Percentiles rank a stretch among this genome's conserved stretches.
Evolutionary conservation across 2,329 filamentous ascomycete species (phyloP).

Genomic region (Aureobasidium sp.): DNA sequence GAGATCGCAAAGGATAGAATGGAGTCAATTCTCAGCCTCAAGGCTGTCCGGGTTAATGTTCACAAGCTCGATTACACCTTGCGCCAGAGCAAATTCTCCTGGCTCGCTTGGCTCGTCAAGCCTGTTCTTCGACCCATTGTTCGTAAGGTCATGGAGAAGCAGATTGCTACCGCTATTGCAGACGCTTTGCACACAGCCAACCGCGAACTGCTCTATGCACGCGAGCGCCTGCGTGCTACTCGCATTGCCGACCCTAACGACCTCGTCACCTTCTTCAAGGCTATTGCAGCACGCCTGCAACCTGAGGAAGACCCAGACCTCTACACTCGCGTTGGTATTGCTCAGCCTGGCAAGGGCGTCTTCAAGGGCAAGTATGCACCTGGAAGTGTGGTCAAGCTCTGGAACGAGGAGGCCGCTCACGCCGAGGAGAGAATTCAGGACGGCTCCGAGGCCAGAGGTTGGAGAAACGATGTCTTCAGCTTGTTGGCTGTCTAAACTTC

Average conservation of each 20-base stretch:
- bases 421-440: constrained; percentile 71
- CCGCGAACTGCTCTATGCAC: constrained; percentile 76
- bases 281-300: constrained; percentile 67
- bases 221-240: constrained; percentile 79
- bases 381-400: constrained; percentile 81
- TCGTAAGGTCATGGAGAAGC: constrained; percentile 68
- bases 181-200: constrained; percentile 67
- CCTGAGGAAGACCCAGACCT: constrained; percentile 69
- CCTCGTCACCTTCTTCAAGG: constrained; percentile 72
- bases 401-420: constrained; percentile 68
- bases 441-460: constrained; percentile 57
- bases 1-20: constrained; percentile 71
- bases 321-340: constrained; percentile 65
- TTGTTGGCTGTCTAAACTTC: constrained; percentile 21
- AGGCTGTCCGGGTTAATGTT: constrained; percentile 68
- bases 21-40: constrained; percentile 74
- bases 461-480: constrained; percentile 81
- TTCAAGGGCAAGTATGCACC: constrained; percentile 85
- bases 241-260: constrained; percentile 75
- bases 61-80: constrained; percentile 81
- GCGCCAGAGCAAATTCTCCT: constrained; percentile 65
- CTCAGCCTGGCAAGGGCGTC: constrained; percentile 52
- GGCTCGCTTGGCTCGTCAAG: constrained; percentile 75
- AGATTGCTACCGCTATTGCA: constrained; percentile 65
- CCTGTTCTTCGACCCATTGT: constrained; percentile 76